Evolutionary conservation across 495 filamentous ascomycete species (phyloP), one percentile per base, ranked within the genome.

Genomic region (Hypoxylon fragiforme): DNA sequence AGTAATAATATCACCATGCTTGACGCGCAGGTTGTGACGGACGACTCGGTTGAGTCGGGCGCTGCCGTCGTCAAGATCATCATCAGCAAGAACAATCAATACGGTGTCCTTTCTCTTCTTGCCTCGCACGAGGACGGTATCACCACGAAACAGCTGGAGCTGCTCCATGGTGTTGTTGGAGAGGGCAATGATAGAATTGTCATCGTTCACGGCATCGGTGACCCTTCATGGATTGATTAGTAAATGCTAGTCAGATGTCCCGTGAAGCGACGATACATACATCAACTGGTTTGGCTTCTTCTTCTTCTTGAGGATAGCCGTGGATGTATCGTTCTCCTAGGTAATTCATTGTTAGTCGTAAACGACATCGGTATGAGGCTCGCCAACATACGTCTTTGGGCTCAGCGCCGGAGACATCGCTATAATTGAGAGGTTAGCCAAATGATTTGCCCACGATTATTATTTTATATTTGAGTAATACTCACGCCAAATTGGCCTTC

Each of bases 71-170:
- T 98, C 94, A 34, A 98, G 85, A 43, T 98, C 94, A 68, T 98
- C 95, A 70, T 98, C 94, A 56, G 92, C 91, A 42, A 98, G 78
- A 48, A 98, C 94, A 68, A 98, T 97, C 65, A 98, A 76, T 52
- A 97, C 95, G 1, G 94, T 98, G 66, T 98, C 95, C 80, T 96
- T 97, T 72, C 94, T 84, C 89, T 97, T 98, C 87, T 98, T 98
- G 70, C 94, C 94, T 77, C 95, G 95, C 16, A 97, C 95, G 36
- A 97, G 77, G 21, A 98, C 94, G 50, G 94, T 98, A 72, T 98
- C 94, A 59, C 94, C 94, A 63, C 94, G 88, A 85, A 98, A 98
- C 38, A 98, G 87, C 73, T 96, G 90, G 41, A 98, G 85, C 36
- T 90, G 86, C 74, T 98, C 94, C 94, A 98, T 98, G 54, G 95